Base-by-base conservation (phyloP, 352 stramenopile genomes). In the Globisporangium viniferum region DNA sequence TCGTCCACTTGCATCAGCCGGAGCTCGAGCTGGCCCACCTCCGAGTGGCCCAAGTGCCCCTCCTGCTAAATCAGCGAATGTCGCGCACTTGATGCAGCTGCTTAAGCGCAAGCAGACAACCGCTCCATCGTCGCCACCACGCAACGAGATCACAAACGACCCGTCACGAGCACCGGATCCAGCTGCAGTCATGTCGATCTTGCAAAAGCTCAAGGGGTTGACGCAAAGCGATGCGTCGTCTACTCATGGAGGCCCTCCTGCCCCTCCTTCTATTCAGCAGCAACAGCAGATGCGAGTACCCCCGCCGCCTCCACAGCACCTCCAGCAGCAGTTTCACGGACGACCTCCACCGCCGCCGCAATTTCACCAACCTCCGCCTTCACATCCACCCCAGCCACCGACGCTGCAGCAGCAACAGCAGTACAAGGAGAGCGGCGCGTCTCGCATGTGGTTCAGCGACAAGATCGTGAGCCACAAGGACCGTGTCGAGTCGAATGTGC, bases 401-500 rank as follows among this genome's bases (percentile, higher is more conserved):
- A 48, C 51, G 6, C 51, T 48, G 14, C 36, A 68, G 18, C 36
- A 60, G 27, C 41, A 31, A 33, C 15, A 82, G 12, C 51, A 62
- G 49, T 79, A 80, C 64, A 77, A 82, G 63, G 77, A 81, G 2
- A 64, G 55, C 5, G 64, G 59, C 5, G 53, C 81, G 18, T 92
- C 84, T n/a, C 80, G 84, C 36, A 92, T 94, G 84, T 94, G 84
- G 84, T 92, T 94, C 67, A 94, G 86, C 49, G 84, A 94, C 70
- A 92, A 90, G 70, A 78, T 94, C 49, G 81, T 92, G 22, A 72
- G 78, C 33, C 86, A 94, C 72, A 95, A 95, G 60, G 85, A 94
- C 9, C 84, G 88, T 22, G 85, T 95, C 27, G 88, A 94, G 72
- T 90, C 83, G 3, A 93, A 95, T 54, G 80, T 95, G 20, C 86